phyloP scores from a whole-genome alignment of 2,329 filamentous ascomycete species.

The Thelonectria olida region DNA sequence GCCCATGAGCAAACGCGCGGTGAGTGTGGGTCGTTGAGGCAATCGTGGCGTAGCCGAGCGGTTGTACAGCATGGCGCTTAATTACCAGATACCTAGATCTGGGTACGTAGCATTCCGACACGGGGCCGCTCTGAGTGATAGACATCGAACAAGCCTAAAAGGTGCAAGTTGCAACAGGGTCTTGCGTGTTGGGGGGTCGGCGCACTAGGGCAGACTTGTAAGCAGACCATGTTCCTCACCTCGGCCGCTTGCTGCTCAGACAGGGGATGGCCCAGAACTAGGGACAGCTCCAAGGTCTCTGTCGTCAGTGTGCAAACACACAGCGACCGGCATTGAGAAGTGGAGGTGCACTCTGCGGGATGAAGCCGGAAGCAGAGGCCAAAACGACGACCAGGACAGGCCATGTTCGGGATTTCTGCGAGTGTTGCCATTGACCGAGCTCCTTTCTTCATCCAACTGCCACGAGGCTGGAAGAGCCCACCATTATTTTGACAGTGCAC shows the following conservation, averaged over 20 bases:
- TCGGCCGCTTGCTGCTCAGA: conserved; percentile 33
- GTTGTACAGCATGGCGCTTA: conserved; percentile 34
- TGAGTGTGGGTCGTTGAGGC: conserved; percentile 21
- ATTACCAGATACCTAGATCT: conserved; percentile 25
- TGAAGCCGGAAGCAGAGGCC: conserved; percentile 10
- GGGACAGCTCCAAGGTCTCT: conserved; percentile 12
- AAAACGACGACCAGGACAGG: conserved; percentile 6
- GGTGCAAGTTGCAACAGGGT: conserved; percentile 24
- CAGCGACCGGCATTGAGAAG: conserved; percentile 1
- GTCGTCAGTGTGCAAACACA: conserved; percentile 5
- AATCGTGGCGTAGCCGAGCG: conserved; percentile 33
- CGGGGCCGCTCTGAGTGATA: background rate
- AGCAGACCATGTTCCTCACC: conserved; percentile 28
- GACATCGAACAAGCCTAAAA: conserved; percentile 5
- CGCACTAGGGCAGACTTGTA: conserved; percentile 29
- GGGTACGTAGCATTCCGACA: conserved; percentile 15
- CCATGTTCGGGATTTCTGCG: conserved; percentile 16
- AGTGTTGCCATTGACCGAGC: conserved; percentile 12
- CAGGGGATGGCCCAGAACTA: conserved; percentile 12
- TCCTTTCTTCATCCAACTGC: conserved; percentile 8
- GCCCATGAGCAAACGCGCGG: conserved; percentile 20
- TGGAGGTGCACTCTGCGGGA: conserved; percentile 12
- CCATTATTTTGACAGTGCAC: conserved; percentile 5
- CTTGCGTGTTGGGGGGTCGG: conserved; percentile 21
- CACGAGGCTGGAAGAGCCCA: conserved; percentile 20